A percentile compares a stretch with the other conserved stretches of the same genome.
Conservation (phyloP, 148 eudicot species). For the Heliosperma pusillum region DNA sequence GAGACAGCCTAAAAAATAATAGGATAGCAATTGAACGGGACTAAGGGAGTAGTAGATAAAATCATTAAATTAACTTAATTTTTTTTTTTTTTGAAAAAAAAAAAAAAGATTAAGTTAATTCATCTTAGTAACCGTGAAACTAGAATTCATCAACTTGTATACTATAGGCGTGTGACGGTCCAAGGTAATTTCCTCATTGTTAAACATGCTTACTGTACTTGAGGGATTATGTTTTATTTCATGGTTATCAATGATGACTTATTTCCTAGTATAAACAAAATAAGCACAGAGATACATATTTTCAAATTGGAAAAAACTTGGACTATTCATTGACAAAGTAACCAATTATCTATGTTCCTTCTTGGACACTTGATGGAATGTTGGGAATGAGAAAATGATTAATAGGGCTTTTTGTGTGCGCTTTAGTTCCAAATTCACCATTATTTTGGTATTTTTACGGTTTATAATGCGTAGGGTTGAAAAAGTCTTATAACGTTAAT, state of each 20-base stretch:
- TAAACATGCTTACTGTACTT: constrained; percentile 29
- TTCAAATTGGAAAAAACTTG: constrained; percentile 20
- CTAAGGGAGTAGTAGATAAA: too few relatives aligned
- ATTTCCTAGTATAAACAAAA: neutral
- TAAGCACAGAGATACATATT: constrained; percentile 8
- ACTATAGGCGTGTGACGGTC: neutral
- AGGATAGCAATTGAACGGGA: too few relatives aligned
- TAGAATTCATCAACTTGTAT: neutral
- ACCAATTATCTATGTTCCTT: constrained; percentile 14
- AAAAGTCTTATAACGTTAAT: too few relatives aligned
- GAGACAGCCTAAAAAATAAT: too few relatives aligned
- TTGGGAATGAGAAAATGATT: neutral
- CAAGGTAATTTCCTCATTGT: constrained; percentile 24
- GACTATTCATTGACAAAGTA: constrained; percentile 17
- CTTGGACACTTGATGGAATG: constrained; percentile 14
- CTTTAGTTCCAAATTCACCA: too few relatives aligned
- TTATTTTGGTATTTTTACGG: too few relatives aligned
- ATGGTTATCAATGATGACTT: too few relatives aligned
- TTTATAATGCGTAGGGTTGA: too few relatives aligned
- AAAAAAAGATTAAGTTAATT: too few relatives aligned
- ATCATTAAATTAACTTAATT: neutral
- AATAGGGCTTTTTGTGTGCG: too few relatives aligned
- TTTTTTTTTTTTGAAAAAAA: too few relatives aligned
- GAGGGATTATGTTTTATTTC: constrained; percentile 23
- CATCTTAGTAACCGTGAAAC: too few relatives aligned